Conservation (phyloP, 306 rosid species). For the Dryas octopetala region DNA sequence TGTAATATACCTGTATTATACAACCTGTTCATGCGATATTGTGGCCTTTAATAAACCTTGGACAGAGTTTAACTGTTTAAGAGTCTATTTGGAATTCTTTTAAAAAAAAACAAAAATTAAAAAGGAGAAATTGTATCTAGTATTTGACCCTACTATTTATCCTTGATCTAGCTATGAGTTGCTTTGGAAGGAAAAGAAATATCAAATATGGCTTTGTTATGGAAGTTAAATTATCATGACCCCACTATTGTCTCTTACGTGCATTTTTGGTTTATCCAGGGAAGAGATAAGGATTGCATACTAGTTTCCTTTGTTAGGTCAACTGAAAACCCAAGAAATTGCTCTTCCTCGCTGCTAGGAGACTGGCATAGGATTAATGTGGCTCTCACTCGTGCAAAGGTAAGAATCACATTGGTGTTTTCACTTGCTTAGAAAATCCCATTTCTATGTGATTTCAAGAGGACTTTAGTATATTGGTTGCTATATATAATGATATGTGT, state of each 20-base stretch:
- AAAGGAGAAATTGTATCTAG: too few species aligned
- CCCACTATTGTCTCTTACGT: neutral
- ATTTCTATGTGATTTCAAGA: neutral
- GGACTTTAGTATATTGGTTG: neutral
- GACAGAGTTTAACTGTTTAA: neutral
- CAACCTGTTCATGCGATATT: neutral
- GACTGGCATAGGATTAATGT: conserved; percentile 98
- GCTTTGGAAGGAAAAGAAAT: neutral
- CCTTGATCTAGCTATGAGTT: neutral
- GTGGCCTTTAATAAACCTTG: neutral
- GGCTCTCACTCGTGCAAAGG: conserved; percentile 95
- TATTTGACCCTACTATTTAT: too few species aligned
- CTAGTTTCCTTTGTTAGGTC: conserved; percentile 87
- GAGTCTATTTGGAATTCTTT: too few species aligned
- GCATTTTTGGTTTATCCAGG: conserved; percentile 42
- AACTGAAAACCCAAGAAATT: conserved; percentile 64
- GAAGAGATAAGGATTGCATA: conserved; percentile 95
- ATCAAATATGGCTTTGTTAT: neutral
- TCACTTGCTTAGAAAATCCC: neutral
- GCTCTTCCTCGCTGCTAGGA: conserved; percentile 74
- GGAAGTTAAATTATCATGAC: neutral
- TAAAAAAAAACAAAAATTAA: too few species aligned
- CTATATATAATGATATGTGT: too few species aligned
- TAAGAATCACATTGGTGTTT: conserved; percentile 19
- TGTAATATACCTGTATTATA: neutral